phyloP scores from a whole-genome alignment of 2,329 filamentous ascomycete genomes.

The Trichophyton benhamiae region DNA sequence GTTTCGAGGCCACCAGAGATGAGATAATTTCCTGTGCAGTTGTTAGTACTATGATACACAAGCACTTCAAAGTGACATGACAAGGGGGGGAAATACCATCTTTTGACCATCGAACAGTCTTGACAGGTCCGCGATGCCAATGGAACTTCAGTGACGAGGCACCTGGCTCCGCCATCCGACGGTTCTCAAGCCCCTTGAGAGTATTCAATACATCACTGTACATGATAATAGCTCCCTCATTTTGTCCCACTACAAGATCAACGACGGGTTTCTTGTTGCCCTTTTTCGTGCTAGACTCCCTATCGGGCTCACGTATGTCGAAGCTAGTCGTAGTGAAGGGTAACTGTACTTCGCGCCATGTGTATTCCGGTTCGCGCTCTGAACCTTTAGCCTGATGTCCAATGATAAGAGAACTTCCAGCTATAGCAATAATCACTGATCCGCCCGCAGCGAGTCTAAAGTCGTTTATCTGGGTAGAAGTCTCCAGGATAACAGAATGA shows the following conservation, averaged over 20 bases:
- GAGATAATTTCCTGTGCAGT: constrained; percentile 64
- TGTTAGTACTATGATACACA: constrained; percentile 3
- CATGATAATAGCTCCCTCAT: constrained; percentile 63
- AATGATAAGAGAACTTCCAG: constrained; percentile 43
- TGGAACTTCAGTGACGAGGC: constrained; percentile 57
- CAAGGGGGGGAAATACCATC: constrained; percentile 51
- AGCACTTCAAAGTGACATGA: constrained; percentile 20
- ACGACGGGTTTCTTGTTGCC: constrained; percentile 30
- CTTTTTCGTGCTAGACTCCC: not conserved
- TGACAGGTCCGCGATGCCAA: constrained; percentile 80
- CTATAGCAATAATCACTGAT: constrained; percentile 28
- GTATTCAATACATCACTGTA: constrained; percentile 61
- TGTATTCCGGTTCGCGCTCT: constrained; percentile 30
- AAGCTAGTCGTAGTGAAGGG: constrained; percentile 55
- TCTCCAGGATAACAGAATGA: constrained; percentile 21
- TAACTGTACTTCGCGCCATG: constrained; percentile 43
- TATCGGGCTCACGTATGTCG: constrained; percentile 42
- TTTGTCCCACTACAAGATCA: constrained; percentile 68
- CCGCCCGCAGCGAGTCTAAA: constrained; percentile 23
- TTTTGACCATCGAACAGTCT: constrained; percentile 76
- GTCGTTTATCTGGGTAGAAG: constrained; percentile 19
- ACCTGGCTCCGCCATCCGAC: constrained; percentile 30
- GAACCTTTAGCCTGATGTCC: constrained; percentile 37
- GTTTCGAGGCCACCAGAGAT: constrained; percentile 88
- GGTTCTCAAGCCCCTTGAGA: constrained; percentile 37